Conservation (phyloP, 805 yeast genomes). For the Cyberlindnera subsufficiens region DNA sequence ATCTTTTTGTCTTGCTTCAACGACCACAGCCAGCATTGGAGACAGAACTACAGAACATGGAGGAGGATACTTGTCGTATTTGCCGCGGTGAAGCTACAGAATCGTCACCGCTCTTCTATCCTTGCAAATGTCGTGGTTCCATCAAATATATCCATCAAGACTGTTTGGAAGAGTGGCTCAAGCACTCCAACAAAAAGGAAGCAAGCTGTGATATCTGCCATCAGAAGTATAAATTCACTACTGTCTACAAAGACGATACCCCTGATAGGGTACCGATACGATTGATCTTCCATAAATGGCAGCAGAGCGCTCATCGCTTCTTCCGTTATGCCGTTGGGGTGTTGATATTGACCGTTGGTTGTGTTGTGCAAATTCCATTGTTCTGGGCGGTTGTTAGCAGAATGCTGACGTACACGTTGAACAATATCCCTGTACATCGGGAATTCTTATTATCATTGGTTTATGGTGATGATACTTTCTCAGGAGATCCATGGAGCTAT, state of each 20-base stretch:
- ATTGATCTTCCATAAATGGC: slow-evolving; percentile 36
- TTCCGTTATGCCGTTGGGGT: slow-evolving; percentile 11
- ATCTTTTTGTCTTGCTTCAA: too few species aligned
- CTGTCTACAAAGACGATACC: slow-evolving; percentile 59
- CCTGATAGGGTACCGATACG: slow-evolving; percentile 56
- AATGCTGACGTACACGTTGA: slow-evolving; percentile 49
- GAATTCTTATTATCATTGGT: slow-evolving; percentile 21
- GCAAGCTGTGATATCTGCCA: slow-evolving; percentile 87
- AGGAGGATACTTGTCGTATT: slow-evolving; percentile 71
- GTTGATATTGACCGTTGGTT: slow-evolving; percentile 29
- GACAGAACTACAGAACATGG: neutral
- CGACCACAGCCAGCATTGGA: neutral
- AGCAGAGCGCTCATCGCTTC: neutral
- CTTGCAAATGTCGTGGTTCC: slow-evolving; percentile 92
- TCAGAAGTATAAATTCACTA: slow-evolving; percentile 60
- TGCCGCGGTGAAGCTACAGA: slow-evolving; percentile 88
- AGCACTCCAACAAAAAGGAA: slow-evolving; percentile 40
- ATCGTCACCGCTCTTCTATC: slow-evolving; percentile 78
- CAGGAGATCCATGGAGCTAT: slow-evolving; percentile 14
- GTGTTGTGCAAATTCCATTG: slow-evolving; percentile 49
- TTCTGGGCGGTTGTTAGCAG: slow-evolving; percentile 52
- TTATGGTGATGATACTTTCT: slow-evolving; percentile 13
- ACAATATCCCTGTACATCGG: slow-evolving; percentile 42
- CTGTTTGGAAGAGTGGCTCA: slow-evolving; percentile 85
- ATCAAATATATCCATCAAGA: slow-evolving; percentile 91